These are phyloP conservation scores for Tricholoma hemisulphureum DNA, from an alignment of 768 basidiomycete species.

Conservation along the genomic window DNA sequence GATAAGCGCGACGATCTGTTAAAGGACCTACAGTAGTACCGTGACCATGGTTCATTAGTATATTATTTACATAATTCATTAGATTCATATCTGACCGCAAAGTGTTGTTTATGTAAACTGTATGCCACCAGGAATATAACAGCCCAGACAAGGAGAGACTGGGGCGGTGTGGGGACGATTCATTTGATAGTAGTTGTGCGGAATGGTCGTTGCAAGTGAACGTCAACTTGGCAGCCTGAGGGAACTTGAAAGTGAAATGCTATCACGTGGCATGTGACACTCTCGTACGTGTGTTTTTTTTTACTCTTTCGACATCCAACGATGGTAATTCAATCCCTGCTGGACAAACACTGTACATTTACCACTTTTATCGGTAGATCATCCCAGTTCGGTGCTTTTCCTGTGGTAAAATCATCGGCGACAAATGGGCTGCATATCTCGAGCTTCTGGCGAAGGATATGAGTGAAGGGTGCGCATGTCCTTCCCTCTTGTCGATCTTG, in stretches of 20 bases:
- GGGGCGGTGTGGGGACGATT: too few relatives aligned
- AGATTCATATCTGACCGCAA: too few relatives aligned
- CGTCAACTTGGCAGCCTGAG: too few relatives aligned
- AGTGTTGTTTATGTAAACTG: too few relatives aligned
- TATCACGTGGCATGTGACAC: not conserved
- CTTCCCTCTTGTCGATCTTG: not conserved
- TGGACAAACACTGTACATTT: not conserved
- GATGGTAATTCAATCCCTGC: not conserved
- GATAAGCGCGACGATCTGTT: not conserved
- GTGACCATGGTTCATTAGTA: not conserved
- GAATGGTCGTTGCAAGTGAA: too few relatives aligned
- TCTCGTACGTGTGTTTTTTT: not conserved
- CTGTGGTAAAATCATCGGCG: constrained; percentile 95
- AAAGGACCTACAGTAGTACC: not conserved
- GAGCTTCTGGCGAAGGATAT: constrained; percentile 76
- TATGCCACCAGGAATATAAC: too few relatives aligned
- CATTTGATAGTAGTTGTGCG: too few relatives aligned
- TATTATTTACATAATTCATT: too few relatives aligned
- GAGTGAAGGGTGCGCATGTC: constrained; percentile 76
- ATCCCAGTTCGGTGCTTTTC: constrained; percentile 96
- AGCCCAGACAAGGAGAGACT: too few relatives aligned
- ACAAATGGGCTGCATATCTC: constrained; percentile 91
- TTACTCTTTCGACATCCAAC: not conserved
- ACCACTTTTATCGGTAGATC: constrained; percentile 58
- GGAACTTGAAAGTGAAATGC: not conserved